A percentile compares a stretch with the other conserved stretches of the same genome.
Conservation (phyloP, 2,329 filamentous ascomycete genomes). For the Cladobotryum mycophilum region DNA sequence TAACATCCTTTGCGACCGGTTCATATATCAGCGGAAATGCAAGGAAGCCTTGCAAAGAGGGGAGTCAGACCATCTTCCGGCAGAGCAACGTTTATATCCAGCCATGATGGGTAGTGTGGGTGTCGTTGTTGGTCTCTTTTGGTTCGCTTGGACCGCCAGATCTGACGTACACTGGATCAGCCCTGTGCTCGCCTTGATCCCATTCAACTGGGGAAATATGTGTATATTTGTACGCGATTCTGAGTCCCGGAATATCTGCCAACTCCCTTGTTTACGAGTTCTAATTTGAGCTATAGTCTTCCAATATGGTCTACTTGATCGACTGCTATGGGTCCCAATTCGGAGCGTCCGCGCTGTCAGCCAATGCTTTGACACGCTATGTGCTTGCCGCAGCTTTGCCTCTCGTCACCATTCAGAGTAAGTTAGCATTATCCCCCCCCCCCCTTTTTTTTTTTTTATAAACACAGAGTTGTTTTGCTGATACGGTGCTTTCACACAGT, state of each 20-base stretch:
- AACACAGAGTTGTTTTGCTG: not conserved
- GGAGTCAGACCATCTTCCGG: not conserved
- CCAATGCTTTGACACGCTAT: constrained; percentile 39
- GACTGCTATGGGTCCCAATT: constrained; percentile 15
- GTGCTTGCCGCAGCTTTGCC: constrained; percentile 36
- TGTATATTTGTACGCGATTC: constrained; percentile 8
- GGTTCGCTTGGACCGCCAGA: constrained; percentile 13
- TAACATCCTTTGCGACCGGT: constrained; percentile 10
- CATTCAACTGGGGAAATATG: constrained; percentile 13
- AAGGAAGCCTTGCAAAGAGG: not conserved
- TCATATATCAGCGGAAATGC: not conserved
- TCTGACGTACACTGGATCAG: constrained; percentile 12
- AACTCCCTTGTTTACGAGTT: not conserved
- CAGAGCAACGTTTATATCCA: constrained; percentile 16
- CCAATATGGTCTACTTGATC: constrained; percentile 14
- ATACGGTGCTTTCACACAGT: constrained; percentile 11
- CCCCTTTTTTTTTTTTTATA: no score
- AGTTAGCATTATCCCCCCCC: not conserved
- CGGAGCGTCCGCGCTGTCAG: constrained; percentile 24
- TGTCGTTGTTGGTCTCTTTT: constrained; percentile 15
- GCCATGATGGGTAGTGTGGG: constrained; percentile 16
- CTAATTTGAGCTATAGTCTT: not conserved
- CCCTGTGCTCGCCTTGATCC: constrained; percentile 14
- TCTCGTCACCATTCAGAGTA: constrained; percentile 31
- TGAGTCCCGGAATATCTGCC: not conserved